Evolutionary conservation across 257 asterid genomes (phyloP).

Genomic region (Plantago ovata): DNA sequence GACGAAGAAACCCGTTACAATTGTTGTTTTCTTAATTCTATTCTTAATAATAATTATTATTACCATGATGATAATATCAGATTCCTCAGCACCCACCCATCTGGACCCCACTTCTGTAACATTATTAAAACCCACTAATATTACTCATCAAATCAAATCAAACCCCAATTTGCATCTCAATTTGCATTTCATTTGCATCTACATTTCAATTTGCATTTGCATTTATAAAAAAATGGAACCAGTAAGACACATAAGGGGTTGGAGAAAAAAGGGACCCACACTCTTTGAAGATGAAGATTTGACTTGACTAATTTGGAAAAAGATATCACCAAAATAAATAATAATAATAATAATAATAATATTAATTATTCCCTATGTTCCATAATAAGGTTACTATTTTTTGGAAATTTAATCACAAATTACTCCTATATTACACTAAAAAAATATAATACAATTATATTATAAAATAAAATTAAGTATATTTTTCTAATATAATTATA

Average conservation of each 20-base stretch:
- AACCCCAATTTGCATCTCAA: neutral
- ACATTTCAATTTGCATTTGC: slow-evolving; percentile 16
- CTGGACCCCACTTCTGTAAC: neutral
- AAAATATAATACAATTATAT: no score
- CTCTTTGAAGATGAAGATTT: slow-evolving; percentile 41
- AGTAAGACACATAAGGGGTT: slow-evolving; percentile 52
- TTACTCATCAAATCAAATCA: neutral
- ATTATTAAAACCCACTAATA: no score
- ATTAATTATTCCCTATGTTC: no score
- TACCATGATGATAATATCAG: neutral
- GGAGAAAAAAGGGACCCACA: slow-evolving; percentile 34
- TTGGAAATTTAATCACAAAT: no score
- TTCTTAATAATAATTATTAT: no score
- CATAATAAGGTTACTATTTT: no score
- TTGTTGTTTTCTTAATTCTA: neutral
- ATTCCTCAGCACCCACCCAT: slow-evolving; percentile 26
- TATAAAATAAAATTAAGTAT: no score
- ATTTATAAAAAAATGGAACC: slow-evolving; percentile 31
- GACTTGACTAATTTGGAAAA: slow-evolving; percentile 52
- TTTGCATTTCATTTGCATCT: slow-evolving; percentile 14
- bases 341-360: no score
- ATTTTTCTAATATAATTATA: no score
- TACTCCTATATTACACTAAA: no score
- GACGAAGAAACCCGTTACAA: slow-evolving; percentile 26
- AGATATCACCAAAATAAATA: neutral